Percentiles rank a stretch among this genome's conserved stretches.
These are phyloP conservation scores for Amaranthus tricolor DNA, from an alignment of 179 eudicot genomes.

Conservation along the genomic window DNA sequence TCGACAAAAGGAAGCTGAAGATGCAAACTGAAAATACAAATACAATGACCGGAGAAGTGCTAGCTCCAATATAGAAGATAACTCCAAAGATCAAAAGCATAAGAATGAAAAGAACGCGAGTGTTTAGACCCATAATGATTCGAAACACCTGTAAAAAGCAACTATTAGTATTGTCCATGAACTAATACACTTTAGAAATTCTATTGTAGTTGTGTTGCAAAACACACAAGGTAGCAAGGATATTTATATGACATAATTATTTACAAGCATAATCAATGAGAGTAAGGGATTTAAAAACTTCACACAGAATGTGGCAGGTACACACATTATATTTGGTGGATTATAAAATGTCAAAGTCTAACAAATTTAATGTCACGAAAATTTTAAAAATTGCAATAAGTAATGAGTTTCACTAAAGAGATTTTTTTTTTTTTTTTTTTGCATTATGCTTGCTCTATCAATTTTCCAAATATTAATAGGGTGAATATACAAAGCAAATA, in stretches of 20 bases:
- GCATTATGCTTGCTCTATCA: too few relatives aligned
- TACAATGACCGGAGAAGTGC: constrained; percentile 86
- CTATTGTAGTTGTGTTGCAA: not conserved
- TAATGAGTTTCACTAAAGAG: too few relatives aligned
- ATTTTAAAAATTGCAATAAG: too few relatives aligned
- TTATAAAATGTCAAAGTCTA: too few relatives aligned
- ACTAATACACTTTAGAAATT: not conserved
- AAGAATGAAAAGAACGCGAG: constrained; percentile 70
- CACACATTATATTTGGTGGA: too few relatives aligned
- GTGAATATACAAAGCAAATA: too few relatives aligned
- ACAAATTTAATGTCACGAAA: too few relatives aligned
- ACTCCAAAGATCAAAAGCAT: constrained; percentile 70
- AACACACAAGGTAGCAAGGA: not conserved
- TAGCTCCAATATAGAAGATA: constrained; percentile 84
- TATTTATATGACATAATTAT: not conserved
- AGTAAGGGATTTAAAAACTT: not conserved
- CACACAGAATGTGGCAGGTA: too few relatives aligned
- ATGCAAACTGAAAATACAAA: constrained; percentile 89
- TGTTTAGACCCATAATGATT: constrained; percentile 69
- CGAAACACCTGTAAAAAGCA: constrained; percentile 71
- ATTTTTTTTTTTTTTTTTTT: too few relatives aligned
- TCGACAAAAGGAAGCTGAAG: constrained; percentile 68
- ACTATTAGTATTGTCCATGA: constrained; percentile 14
- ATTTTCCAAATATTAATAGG: too few relatives aligned
- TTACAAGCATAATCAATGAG: not conserved